A percentile compares a stretch with the other conserved stretches of the same genome.
These are phyloP conservation scores for Ophioceras dolichostomum DNA, from an alignment of 2,329 filamentous ascomycete genomes.

Conservation along the genomic window DNA sequence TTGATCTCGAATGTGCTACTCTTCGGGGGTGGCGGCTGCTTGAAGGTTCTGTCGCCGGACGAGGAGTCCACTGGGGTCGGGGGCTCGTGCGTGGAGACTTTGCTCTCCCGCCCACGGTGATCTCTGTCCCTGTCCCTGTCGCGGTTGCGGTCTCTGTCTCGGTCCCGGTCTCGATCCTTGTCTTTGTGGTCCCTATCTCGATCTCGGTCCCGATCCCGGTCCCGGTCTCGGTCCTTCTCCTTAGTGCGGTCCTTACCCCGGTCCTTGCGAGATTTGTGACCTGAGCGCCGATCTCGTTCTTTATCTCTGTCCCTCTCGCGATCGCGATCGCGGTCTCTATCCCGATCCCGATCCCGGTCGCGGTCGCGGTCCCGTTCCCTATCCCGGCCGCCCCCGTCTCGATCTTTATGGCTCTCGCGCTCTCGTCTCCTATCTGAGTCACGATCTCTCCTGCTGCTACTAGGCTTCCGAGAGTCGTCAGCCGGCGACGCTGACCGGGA, in stretches of 20 bases:
- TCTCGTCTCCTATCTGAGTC: conserved; percentile 24
- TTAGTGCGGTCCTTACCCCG: conserved; percentile 22
- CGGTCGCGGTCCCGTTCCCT: background rate
- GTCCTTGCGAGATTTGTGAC: conserved; percentile 29
- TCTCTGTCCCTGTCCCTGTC: conserved; percentile 12
- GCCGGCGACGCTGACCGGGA: too few relatives aligned
- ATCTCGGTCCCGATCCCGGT: conserved; percentile 27
- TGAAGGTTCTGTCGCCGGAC: too few relatives aligned
- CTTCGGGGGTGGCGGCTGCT: background rate
- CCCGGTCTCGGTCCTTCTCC: conserved; percentile 12
- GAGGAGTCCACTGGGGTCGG: background rate
- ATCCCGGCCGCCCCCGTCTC: background rate
- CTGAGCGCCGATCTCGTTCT: conserved; percentile 20
- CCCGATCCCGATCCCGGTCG: conserved; percentile 1
- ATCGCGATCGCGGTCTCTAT: conserved; percentile 1
- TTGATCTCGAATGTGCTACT: conserved; percentile 21
- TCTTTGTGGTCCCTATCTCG: conserved; percentile 24
- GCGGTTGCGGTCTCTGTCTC: conserved; percentile 17
- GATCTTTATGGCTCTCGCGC: too few relatives aligned
- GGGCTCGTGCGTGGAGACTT: background rate
- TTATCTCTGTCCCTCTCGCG: conserved; percentile 23
- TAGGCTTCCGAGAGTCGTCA: conserved; percentile 46
- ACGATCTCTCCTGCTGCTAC: conserved; percentile 39
- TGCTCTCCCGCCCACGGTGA: conserved; percentile 19
- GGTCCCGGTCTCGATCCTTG: conserved; percentile 21